Base-by-base conservation (phyloP, 1,284 basidiomycete genomes). In the Grifola frondosa region DNA sequence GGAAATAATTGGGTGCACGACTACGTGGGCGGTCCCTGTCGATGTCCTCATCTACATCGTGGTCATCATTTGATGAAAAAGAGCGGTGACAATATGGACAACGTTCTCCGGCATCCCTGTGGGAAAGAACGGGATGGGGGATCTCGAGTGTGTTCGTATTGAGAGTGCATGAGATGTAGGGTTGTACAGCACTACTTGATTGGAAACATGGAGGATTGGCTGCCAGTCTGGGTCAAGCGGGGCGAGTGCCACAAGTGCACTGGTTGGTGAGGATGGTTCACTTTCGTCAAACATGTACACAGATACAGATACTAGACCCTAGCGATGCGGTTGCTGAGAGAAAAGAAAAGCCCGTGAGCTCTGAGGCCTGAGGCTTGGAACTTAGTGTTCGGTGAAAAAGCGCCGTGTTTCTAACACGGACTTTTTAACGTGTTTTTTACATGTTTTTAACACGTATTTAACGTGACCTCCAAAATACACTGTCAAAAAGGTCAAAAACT, bases 151-250 rank as follows among this genome's bases (percentile, higher is more conserved):
- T 17, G 58, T 64, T 36, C 70, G 74, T 40, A 95, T 86, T 19
- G 88, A 78, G 11, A 95, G 71, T 0, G 89, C 91, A 61, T 94
- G 90, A 0, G 88, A 91, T 1, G 79, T 84, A 0, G 91, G 82
- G 59, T 94, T 90, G 67, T 94, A 95, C 15, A 94, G 75, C 21
- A 95, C 91, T 40, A 94, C 81, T 60, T 93, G 90, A 63, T 91
- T 88, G 0, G 88, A 84, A 5, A 80, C 79, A 41, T 87, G 86
- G 17, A 88, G 70, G 48, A 89, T 86, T 4, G 84, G 79, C 40
- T 76, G 81, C 85, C 86, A 88, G 40, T 68, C 66, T 16, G 49
- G 54, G 33, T 59, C 61, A n/a, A 57, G 38, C 12, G 58, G 51
- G 4, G 52, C 48, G 6, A 62, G 39, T 4, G 61, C 52, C 15